Evolutionary conservation across 352 stramenopile species (phyloP).

Genomic region (Pythium dissimile): DNA sequence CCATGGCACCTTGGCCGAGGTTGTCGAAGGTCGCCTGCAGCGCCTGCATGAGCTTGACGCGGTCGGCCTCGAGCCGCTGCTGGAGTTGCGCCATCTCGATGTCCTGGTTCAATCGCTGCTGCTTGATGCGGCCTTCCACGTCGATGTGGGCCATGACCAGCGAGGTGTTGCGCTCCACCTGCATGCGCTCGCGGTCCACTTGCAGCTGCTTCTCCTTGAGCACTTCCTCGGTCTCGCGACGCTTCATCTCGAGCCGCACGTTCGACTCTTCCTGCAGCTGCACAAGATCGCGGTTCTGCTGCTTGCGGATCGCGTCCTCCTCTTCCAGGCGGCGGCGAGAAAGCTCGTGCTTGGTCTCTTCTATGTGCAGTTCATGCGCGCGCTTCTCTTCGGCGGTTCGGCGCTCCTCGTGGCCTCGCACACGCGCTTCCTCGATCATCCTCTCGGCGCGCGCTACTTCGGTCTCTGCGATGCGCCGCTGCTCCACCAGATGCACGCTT

Average conservation of each 20-base stretch:
- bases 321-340: constrained; percentile 41
- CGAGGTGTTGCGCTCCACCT: constrained; percentile 59
- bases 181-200: constrained; percentile 40
- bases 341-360: constrained; percentile 48
- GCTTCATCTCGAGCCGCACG: constrained; percentile 46
- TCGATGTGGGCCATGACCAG: constrained; percentile 59
- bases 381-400: constrained; percentile 35
- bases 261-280: constrained; percentile 58
- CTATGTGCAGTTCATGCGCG: constrained; percentile 42
- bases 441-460: constrained; percentile 32
- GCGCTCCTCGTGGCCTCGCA: constrained; percentile 50
- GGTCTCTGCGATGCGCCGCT: constrained; percentile 53
- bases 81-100: constrained; percentile 69
- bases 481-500: constrained; percentile 54
- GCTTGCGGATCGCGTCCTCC: constrained; percentile 36
- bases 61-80: constrained; percentile 56
- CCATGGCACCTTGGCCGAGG: constrained; percentile 45
- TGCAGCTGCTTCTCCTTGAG: constrained; percentile 52
- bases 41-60: constrained; percentile 59
- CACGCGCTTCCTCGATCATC: constrained; percentile 35
- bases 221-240: constrained; percentile 58
- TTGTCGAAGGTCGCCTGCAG: constrained; percentile 71
- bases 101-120: constrained; percentile 67
- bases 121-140: constrained; percentile 58
- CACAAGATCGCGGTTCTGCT: constrained; percentile 59